Conservation (phyloP, 2,329 filamentous ascomycete species). For the Cytospora schulzeri region DNA sequence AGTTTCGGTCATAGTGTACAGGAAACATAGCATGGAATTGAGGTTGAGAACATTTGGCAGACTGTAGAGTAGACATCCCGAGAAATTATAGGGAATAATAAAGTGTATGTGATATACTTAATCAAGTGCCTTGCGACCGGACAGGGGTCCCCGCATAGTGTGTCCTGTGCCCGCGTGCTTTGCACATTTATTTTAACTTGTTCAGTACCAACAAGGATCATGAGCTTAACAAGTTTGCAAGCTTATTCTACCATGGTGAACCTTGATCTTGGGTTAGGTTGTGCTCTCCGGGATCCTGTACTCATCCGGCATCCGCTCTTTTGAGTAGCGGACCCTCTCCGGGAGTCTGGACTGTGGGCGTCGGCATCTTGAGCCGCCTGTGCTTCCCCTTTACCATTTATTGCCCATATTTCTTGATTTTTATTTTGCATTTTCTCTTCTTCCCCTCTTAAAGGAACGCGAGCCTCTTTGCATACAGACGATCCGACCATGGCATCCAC, state of each 20-base stretch:
- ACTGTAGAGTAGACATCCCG: background rate
- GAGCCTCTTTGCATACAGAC: background rate
- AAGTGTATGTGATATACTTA: background rate
- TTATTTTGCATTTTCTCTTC: background rate
- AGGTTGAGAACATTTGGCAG: background rate
- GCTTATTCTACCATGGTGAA: too few relatives aligned
- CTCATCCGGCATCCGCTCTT: background rate
- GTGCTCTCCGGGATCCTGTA: background rate
- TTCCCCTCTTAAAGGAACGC: background rate
- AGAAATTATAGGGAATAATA: background rate
- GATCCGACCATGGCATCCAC: constrained; percentile 6
- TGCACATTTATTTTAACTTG: too few relatives aligned
- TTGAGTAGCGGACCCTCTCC: background rate
- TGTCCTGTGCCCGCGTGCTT: too few relatives aligned
- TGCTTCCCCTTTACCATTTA: background rate
- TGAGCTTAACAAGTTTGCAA: background rate
- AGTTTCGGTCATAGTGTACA: background rate
- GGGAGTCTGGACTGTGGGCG: too few relatives aligned
- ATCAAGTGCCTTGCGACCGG: background rate
- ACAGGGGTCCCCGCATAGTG: background rate
- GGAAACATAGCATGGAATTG: background rate
- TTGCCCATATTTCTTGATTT: too few relatives aligned
- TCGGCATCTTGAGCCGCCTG: background rate
- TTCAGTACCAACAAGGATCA: background rate
- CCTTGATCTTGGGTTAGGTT: background rate